Evolutionary conservation across 192 early-diverging fungal species (phyloP).

Genomic region (Rhizoclosmatium globosum): DNA sequence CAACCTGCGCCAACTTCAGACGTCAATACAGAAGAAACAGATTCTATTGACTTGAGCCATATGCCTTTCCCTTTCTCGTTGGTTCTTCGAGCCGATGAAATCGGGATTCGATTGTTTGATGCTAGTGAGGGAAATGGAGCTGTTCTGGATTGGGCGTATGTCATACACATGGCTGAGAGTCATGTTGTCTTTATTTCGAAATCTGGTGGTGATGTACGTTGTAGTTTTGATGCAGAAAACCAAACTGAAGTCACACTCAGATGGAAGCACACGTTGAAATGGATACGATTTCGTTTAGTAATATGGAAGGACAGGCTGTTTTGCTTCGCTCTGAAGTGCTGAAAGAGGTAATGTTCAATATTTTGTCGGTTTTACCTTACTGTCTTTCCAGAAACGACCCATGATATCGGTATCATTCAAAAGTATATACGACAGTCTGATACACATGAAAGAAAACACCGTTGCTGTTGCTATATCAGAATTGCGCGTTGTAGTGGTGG

Average conservation of each 20-base stretch:
- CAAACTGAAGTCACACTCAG: background rate
- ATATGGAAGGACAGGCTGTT: constrained; percentile 40
- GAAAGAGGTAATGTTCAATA: constrained; percentile 2
- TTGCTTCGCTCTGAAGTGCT: constrained; percentile 30
- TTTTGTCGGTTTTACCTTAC: background rate
- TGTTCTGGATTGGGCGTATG: constrained; percentile 9
- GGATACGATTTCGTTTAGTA: constrained; percentile 15
- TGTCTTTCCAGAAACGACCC: constrained; percentile 44
- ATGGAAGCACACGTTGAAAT: constrained; percentile 2
- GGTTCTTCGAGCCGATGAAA: constrained; percentile 15
- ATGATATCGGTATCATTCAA: constrained; percentile 68
- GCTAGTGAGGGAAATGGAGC: constrained; percentile 25
- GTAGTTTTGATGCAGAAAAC: background rate
- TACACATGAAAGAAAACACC: constrained; percentile 66
- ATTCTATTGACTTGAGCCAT: background rate
- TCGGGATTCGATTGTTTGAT: constrained; percentile 17
- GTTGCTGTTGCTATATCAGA: constrained; percentile 62
- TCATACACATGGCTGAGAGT: background rate
- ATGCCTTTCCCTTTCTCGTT: constrained; percentile 7
- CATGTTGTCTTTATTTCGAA: background rate
- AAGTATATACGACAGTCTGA: constrained; percentile 54
- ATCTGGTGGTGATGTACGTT: background rate
- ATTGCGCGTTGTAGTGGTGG: constrained; percentile 55
- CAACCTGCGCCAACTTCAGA: background rate
- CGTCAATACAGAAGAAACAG: background rate